Percentiles rank a stretch among this genome's conserved stretches.
These are phyloP conservation scores for Cicer chorassanicum DNA, from an alignment of 306 rosid species.

Conservation along the genomic window DNA sequence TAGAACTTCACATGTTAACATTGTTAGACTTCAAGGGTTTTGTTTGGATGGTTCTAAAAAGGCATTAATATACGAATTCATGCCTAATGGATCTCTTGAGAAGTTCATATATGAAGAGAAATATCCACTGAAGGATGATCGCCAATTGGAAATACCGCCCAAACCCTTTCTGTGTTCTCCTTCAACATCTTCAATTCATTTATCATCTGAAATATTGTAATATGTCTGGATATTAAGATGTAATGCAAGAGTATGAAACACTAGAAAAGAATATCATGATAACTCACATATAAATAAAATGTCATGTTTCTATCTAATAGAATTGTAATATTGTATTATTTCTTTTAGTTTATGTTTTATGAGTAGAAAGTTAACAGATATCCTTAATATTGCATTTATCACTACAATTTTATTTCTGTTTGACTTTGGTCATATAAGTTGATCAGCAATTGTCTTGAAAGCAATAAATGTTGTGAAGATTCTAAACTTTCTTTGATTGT, in stretches of 20 bases:
- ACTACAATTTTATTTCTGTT: too few relatives aligned
- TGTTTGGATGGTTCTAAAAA: constrained; percentile 42
- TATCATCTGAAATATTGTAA: background rate
- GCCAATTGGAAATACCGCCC: constrained; percentile 42
- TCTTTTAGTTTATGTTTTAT: background rate
- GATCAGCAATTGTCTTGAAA: too few relatives aligned
- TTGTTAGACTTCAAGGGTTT: constrained; percentile 36
- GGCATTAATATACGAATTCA: constrained; percentile 49
- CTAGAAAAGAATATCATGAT: background rate
- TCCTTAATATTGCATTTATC: too few relatives aligned
- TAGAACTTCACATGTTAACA: constrained; percentile 42
- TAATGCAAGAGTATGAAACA: background rate
- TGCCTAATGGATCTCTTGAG: constrained; percentile 54
- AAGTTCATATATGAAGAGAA: constrained; percentile 40
- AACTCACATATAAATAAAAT: background rate
- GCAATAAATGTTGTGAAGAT: too few relatives aligned
- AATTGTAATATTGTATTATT: background rate
- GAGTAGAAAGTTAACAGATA: background rate
- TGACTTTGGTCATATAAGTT: too few relatives aligned
- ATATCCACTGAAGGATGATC: background rate
- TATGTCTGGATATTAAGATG: background rate
- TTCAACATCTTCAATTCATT: background rate
- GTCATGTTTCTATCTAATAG: background rate
- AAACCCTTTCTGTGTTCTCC: constrained; percentile 35
- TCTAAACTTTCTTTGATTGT: too few relatives aligned